phyloP scores from a whole-genome alignment of 805 yeast species.

The Ogataea paraovalis region DNA sequence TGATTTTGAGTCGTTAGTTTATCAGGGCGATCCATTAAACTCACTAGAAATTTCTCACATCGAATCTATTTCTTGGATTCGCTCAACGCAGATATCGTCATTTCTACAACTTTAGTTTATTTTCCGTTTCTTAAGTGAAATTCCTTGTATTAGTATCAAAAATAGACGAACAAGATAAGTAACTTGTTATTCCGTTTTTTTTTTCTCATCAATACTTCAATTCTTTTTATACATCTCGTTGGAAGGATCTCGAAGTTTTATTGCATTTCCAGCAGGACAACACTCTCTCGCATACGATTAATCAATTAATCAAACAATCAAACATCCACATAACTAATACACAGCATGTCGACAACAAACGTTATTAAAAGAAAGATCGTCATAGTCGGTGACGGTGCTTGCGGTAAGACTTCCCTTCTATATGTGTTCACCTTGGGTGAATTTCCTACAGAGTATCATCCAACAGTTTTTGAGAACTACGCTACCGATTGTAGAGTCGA shows the following conservation, averaged over 20 bases:
- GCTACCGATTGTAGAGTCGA: constrained; percentile 93
- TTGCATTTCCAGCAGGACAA: not conserved
- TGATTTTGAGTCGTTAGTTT: no score
- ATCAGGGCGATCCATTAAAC: no score
- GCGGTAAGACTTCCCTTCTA: constrained; percentile 88
- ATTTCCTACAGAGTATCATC: constrained; percentile 89
- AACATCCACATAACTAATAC: not conserved
- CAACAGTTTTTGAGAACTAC: constrained; percentile 92
- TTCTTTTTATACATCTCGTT: no score
- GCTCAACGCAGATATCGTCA: not conserved
- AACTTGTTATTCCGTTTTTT: not conserved
- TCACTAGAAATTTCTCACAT: no score
- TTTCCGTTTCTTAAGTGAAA: not conserved
- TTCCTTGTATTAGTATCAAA: not conserved
- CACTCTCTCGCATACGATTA: not conserved
- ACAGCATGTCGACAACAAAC: constrained; percentile 14
- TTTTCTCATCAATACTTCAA: no score
- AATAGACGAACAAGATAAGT: not conserved
- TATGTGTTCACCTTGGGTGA: constrained; percentile 91
- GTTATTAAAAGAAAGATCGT: constrained; percentile 68
- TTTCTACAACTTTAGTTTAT: not conserved
- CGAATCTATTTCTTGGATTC: no score
- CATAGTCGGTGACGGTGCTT: constrained; percentile 93
- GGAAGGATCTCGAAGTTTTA: no score
- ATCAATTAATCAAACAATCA: not conserved